Evolutionary conservation across 306 rosid genomes (phyloP), one percentile per base, ranked within the genome.

Genomic region (Elaeagnus macrophylla): DNA sequence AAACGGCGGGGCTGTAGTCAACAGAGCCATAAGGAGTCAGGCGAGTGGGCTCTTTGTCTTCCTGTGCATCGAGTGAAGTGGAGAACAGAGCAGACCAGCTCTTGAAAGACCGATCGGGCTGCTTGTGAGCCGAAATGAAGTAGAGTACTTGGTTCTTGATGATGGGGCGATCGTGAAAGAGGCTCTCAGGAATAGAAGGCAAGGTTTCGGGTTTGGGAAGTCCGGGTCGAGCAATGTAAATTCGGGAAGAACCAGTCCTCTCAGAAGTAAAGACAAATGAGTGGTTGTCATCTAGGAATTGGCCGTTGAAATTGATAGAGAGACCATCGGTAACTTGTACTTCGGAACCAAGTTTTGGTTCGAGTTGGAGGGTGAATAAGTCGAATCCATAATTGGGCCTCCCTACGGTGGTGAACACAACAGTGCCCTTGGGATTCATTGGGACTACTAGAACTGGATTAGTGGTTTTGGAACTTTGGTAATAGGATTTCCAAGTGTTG

Each of bases 291-390:
- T 73, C 70, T 1, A 69, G 9, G 56, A 90, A 90, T 8, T 86
- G 94, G 17, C 84, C 88, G 5, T 90, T 90, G 80, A 79, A 79
- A 56, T 90, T 90, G 53, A 90, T 12, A 35, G 97, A 90, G 40
- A 50, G 13, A n/a, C 82, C 83, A 19, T 90, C 97, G 14, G 95
- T 68, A 77, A 83, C 81, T 42, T 72, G 75, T 56, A 16, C 68
- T 12, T 85, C 97, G 6, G 32, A 3, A 17, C 8, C 3, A 45
- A 17, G 45, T 40, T 15, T 42, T 45, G 53, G 11, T 53, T 35
- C 19, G 59, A 85, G 79, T 35, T 60, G 6, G 32, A 80, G 19
- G 44, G 76, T 53, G 72, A 90, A 90, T 8, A 82, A 48, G 10
- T 90, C 95, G 72, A 90, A 90, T 61, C 94, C 95, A 60, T 83